Conservation (phyloP, 345 rosid species). For the Gossypium longicalyx region DNA sequence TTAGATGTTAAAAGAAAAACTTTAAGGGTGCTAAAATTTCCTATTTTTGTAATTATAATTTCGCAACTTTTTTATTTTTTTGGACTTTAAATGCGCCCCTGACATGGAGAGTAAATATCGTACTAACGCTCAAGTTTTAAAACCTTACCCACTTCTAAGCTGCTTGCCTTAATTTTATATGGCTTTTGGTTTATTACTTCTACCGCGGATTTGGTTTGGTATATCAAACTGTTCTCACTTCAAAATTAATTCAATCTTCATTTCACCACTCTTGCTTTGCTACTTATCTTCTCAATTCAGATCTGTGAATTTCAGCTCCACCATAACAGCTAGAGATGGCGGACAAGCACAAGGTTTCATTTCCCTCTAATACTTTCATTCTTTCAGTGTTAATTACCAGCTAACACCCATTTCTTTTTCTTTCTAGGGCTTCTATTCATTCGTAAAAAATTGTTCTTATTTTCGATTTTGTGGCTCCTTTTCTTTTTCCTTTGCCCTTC, state of each 20-base stretch:
- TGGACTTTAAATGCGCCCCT: too few relatives aligned
- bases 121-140: not conserved
- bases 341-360: constrained; percentile 19
- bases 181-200: not conserved
- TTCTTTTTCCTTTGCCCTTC: too few relatives aligned
- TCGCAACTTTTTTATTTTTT: too few relatives aligned
- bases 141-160: not conserved
- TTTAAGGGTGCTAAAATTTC: too few relatives aligned
- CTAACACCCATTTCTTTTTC: too few relatives aligned
- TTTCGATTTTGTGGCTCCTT: not conserved
- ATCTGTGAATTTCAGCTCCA: constrained; percentile 13
- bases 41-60: too few relatives aligned
- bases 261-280: not conserved
- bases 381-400: too few relatives aligned
- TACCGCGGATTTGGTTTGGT: too few relatives aligned
- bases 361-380: too few relatives aligned
- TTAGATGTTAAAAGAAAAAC: too few relatives aligned
- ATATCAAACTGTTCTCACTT: not conserved
- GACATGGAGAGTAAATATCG: not conserved
- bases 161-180: not conserved
- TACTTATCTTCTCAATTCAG: not conserved
- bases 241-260: not conserved
- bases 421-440: not conserved
- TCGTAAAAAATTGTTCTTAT: too few relatives aligned
- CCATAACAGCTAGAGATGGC: constrained; percentile 20